Evolutionary conservation across 2,329 filamentous ascomycete genomes (phyloP), one percentile per base, ranked within the genome.

Genomic region (Diplodia seriata): DNA sequence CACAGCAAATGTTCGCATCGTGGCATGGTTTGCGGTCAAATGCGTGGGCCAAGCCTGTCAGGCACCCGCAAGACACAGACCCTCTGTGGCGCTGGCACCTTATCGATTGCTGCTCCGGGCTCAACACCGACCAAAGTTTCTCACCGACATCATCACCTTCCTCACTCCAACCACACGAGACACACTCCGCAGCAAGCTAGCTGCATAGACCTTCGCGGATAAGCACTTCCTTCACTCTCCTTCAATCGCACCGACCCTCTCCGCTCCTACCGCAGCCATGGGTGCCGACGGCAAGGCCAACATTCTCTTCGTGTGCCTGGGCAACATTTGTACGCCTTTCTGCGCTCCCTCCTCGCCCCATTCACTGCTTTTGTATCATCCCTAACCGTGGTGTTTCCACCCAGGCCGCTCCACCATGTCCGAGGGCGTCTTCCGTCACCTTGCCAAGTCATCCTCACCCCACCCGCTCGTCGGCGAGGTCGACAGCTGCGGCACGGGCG

Each of bases 241-340:
- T 23, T 23, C 40, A 18, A 49, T 18, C 26, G 9, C 12, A 20
- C 23, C 11, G 14, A n/a, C 4, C 11, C 12, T 43, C 18, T 6
- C 8, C 15, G 20, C 20, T 18, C 23, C 36, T 29, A 23, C 54
- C 54, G 11, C 11, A 26, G 26, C 12, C 54, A 50, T 71, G 68
- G 47, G 71, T 33, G 29, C 40, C 64, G 53, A 66, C 38, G 64
- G 49, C 38, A 75, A 74, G 55, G 75, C 92, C 66, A 93, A 90
- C 2, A 91, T 98, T 47, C 87, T 98, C 64, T 98, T 98, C 77
- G 94, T 98, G 73, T 99, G 95, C 81, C 86, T 98, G 40, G 95
- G 95, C 78, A 99, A 99, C 80, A 98, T 98, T 76, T 99, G 93
- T 86, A 75, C 63, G 78, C 69, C 26, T n/a, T 23, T 18, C 20